Base-by-base conservation (phyloP, 2,329 filamentous ascomycete species). In the Aspergillus sp. region DNA sequence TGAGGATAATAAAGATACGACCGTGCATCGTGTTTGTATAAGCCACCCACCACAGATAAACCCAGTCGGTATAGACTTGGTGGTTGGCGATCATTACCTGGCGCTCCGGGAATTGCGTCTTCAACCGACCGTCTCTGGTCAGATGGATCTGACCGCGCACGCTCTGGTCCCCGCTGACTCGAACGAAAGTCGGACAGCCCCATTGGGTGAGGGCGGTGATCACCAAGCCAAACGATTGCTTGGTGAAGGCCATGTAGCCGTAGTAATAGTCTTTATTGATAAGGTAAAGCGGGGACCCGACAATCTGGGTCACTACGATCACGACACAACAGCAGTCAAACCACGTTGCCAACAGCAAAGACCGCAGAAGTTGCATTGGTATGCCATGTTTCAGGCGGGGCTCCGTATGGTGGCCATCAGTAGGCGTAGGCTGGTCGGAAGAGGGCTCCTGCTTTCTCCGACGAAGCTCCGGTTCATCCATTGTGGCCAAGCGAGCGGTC, bases 21-120 rank as follows among this genome's bases (percentile, higher is more conserved):
- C 86, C 86, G 64, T 88, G 86, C 83, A 87, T 87, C 60, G 79
- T 77, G 66, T 85, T 85, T 1, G 85, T 86, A 66, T 88, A 89
- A 2, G 85, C 83, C 50, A 86, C 81, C 85, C 86, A 89, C 86
- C 86, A 89, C 2, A 89, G 78, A 69, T 88, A 88, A 14, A 88
- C 75, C 86, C 86, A 89, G 67, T 89, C 86, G n/a, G 86, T 88
- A 69, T 89, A 89, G 2, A 89, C 80, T 68, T 88, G 85, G 65
- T 89, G 86, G 59, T 89, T 89, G 6, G 86, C 82, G 71, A 88
- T 85, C 68, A 88, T 69, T 9, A 88, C 81, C 59, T 88, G 73
- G 16, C 86, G 80, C 62, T 88, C 82, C 1, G 85, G 82, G 62
- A 89, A 88, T 32, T 81, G 78, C 59, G 84, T 85, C 63, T 82